Evolutionary conservation across 225 moss, liverwort and hornwort species (phyloP).

Genomic region (Ulota crispa): DNA sequence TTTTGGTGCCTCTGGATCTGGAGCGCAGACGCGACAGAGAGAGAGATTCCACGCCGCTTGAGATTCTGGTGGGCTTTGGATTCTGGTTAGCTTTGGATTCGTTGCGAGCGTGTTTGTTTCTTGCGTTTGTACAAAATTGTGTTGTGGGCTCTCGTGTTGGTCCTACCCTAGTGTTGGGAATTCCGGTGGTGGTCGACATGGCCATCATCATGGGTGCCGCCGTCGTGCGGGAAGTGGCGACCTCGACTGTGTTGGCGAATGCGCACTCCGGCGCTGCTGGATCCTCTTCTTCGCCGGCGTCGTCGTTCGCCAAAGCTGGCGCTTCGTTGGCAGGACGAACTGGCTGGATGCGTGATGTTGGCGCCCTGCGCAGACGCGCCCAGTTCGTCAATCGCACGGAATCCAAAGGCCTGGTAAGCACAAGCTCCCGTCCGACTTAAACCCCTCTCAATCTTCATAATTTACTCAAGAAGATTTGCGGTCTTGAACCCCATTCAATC

Average conservation of each 20-base stretch:
- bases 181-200: constrained; percentile 28
- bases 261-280: constrained; percentile 33
- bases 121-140: background rate
- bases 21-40: background rate
- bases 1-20: background rate
- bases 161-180: background rate
- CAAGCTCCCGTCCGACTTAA: background rate
- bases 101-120: background rate
- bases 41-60: background rate
- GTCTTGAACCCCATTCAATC: background rate
- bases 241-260: constrained; percentile 56
- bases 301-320: constrained; percentile 10
- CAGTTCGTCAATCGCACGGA: constrained; percentile 26
- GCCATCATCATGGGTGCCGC: constrained; percentile 38
- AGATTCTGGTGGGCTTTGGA: background rate
- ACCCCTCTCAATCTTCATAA: background rate
- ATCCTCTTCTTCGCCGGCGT: background rate
- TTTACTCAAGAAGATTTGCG: background rate
- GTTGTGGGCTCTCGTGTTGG: background rate
- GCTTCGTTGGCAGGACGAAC: background rate
- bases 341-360: constrained; percentile 26
- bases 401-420: constrained; percentile 28
- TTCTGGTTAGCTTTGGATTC: background rate
- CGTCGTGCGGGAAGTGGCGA: constrained; percentile 50
- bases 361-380: constrained; percentile 23